Evolutionary conservation across 2,329 filamentous ascomycete species (phyloP), one percentile per base, ranked within the genome.

Genomic region (Fusarium newnesense): DNA sequence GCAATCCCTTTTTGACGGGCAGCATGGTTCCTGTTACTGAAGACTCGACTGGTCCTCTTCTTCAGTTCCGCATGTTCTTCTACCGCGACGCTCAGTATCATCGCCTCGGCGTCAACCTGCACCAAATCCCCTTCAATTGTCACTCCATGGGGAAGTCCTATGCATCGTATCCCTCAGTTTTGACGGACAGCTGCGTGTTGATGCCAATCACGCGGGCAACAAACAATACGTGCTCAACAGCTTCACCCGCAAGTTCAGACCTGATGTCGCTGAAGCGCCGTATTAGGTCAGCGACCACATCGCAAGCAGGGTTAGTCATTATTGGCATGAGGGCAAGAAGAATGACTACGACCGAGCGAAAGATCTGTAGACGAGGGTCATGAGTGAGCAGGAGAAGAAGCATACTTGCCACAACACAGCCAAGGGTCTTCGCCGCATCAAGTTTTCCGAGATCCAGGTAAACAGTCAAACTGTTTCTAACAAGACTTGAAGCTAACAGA

Each of bases 51-150:
- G 50, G 46, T 28, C 60, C 64, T 40, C 64, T 67, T 44, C 64
- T 67, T 7, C 50, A 65, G 11, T 65, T 59, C 43, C 44, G 60
- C 32, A 59, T 67, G 44, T 66, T 65, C 50, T 59, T 67, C 60
- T 67, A 67, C 26, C 60, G 60, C 7, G 50, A 65, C 9, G 44
- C 61, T 11, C 61, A 67, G 24, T 67, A 60, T 24, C 64, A 59
- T 28, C 50, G 44, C 8, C 52, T 66, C 4, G 61, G 61, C 9
- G 19, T 58, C 19, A 66, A 52, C 10, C 24, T 66, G 9, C 50
- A 64, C 19, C 63, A 66, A 7, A 49, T 57, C 18, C 63, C 63
- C 0, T 42, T 64, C 37, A 66, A 66, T 15, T 66, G 60, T 28
- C 63, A 59, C 1, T 66, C 57, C 37, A 66, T 66, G 60, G 60